Conservation (phyloP, 495 filamentous ascomycete species). For the Lasiosphaeria miniovina region DNA sequence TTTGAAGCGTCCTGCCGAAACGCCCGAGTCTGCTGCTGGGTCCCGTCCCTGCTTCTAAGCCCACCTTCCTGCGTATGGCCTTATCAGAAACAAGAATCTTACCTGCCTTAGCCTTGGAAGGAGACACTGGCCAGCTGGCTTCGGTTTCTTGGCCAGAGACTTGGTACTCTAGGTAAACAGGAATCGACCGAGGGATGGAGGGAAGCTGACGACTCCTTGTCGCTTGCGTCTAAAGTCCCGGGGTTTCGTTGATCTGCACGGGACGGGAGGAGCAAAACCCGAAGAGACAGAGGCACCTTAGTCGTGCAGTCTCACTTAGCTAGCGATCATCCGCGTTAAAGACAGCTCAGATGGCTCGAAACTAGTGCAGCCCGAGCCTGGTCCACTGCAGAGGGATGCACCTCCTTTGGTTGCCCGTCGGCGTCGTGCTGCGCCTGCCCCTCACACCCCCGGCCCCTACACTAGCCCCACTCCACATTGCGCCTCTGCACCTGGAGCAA, state of each 20-base stretch:
- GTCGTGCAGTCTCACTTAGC: not conserved
- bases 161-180: not conserved
- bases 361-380: not conserved
- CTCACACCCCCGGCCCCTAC: not conserved
- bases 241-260: not conserved
- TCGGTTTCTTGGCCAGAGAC: not conserved
- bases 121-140: not conserved
- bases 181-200: not conserved
- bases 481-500: constrained; percentile 1
- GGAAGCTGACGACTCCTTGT: not conserved
- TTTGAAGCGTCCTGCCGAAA: not conserved
- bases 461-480: constrained; percentile 9
- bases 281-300: not conserved
- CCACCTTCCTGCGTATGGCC: not conserved
- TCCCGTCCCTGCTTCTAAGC: not conserved
- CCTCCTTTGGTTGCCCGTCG: not conserved
- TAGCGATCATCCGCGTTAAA: not conserved
- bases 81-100: not conserved
- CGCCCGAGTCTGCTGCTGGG: not conserved
- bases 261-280: not conserved
- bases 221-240: not conserved
- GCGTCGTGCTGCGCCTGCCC: not conserved
- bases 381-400: not conserved
- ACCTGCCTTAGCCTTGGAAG: too few relatives aligned
- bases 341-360: not conserved